Base-by-base conservation (phyloP, 2,329 filamentous ascomycete species). In the Ceratocystis variospora region DNA sequence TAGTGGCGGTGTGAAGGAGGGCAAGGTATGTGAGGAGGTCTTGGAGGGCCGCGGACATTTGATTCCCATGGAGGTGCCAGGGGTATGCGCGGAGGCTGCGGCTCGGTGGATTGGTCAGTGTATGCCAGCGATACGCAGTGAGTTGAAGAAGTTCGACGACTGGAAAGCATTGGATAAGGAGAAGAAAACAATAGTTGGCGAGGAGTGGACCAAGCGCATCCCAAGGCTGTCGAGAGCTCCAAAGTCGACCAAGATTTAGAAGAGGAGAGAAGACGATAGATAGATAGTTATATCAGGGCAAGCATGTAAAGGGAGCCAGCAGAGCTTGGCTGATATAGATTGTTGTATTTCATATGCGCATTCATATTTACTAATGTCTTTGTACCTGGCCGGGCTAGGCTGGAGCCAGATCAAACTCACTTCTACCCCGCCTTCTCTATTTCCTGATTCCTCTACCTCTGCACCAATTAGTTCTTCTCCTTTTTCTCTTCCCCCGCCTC, bases 1-100 rank as follows among this genome's bases (percentile, higher is more conserved):
- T 1, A 87, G 84, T 70, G 83, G 90, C 19, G 82, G 87, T 61
- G 78, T 73, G 3, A 74, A 76, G n/a, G 81, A 81, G 12, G 89
- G 88, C 0, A 79, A 84, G 59, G 91, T 96, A 1, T 80, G 79
- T 66, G 80, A 85, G 69, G 80, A 89, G 4, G 78, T 84, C 17
- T 75, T 94, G 6, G 76, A 87, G 33, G 81, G 81, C 0, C 79
- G 81, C 5, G 90, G 92, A 0, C 93, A 97, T 74, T 75, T 96
- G 53, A 83, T 96, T 33, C 87, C 92, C 0, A 89, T 96, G 83
- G 91, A 96, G 75, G 81, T 83, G 48, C 88, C 89, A 0, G 77
- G 72, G 1, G 79, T 83, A 71, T 88, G 86, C 69, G 92, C 90
- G 1, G 77, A 81, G 67, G 74, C 81, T 19, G 80, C 82, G 0